These are phyloP conservation scores for Leccinum imitatum DNA, from an alignment of 768 basidiomycete species.

Conservation along the genomic window DNA sequence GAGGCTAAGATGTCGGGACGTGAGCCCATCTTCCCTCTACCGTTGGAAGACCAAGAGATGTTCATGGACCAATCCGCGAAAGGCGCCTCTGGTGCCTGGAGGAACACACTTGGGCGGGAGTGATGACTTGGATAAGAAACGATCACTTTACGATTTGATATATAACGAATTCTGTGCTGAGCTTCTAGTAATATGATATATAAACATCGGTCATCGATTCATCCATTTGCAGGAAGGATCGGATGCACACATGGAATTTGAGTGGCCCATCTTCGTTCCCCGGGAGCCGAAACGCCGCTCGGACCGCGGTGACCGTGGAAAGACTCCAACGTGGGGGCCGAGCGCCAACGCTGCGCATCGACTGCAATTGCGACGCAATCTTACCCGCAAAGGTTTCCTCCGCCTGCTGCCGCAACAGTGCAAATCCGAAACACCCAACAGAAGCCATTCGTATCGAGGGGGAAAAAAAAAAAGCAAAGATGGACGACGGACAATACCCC, in stretches of 20 bases:
- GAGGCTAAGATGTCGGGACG: conserved; percentile 37
- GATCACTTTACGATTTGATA: not conserved
- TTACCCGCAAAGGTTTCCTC: not conserved
- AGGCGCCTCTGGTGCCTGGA: conserved; percentile 57
- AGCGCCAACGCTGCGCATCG: too few species aligned
- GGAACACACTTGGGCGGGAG: conserved; percentile 32
- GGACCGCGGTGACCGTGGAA: not conserved
- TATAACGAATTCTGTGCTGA: not conserved
- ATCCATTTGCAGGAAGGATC: too few species aligned
- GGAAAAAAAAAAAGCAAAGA: not conserved
- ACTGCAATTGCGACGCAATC: too few species aligned
- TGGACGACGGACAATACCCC: conserved; percentile 42
- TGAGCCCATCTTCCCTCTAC: conserved; percentile 1
- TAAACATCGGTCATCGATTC: too few species aligned
- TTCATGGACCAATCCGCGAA: not conserved
- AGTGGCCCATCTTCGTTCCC: too few species aligned
- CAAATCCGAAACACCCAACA: not conserved
- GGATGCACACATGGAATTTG: too few species aligned
- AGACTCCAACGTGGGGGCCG: not conserved
- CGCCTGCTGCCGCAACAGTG: too few species aligned
- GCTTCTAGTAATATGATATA: not conserved
- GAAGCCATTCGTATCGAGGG: not conserved
- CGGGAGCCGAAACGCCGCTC: not conserved
- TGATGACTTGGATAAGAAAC: not conserved
- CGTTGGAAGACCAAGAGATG: not conserved